phyloP scores from a whole-genome alignment of 2,329 filamentous ascomycete genomes.

The Ophiostoma perfectum region DNA sequence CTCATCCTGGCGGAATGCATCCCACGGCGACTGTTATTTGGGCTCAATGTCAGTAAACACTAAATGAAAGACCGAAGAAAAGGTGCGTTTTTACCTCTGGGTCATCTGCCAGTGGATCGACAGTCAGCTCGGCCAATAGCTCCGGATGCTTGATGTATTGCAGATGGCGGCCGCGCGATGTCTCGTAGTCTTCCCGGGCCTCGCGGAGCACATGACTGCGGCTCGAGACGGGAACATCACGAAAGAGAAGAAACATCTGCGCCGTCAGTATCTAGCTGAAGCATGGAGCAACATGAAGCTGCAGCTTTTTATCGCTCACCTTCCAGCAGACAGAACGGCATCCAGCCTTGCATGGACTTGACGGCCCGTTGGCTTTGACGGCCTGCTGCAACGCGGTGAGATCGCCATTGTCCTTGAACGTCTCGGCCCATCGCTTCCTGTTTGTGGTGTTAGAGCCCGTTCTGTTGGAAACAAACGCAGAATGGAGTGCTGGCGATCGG shows the following conservation, averaged over 20 bases:
- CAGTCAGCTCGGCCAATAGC: constrained; percentile 61
- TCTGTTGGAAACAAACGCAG: not conserved
- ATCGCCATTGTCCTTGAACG: constrained; percentile 52
- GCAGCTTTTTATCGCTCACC: constrained; percentile 43
- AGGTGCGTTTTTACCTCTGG: constrained; percentile 40
- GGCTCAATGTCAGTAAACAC: not conserved
- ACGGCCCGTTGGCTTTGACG: constrained; percentile 54
- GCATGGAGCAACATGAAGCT: not conserved
- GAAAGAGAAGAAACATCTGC: constrained; percentile 75
- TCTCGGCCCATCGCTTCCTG: constrained; percentile 64
- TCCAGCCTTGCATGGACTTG: constrained; percentile 62
- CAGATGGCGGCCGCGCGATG: constrained; percentile 67
- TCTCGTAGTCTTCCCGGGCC: constrained; percentile 67
- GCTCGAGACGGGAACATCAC: constrained; percentile 55
- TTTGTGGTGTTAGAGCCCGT: constrained; percentile 14
- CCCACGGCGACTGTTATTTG: constrained; percentile 71
- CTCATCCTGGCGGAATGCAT: constrained; percentile 79
- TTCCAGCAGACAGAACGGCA: constrained; percentile 92
- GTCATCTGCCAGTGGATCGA: constrained; percentile 85
- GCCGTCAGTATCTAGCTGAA: not conserved
- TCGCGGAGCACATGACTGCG: constrained; percentile 66
- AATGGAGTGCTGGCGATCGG: not conserved
- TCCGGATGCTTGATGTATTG: constrained; percentile 81
- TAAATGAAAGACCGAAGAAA: constrained; percentile 24
- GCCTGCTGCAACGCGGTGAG: constrained; percentile 59